phyloP scores from a whole-genome alignment of 2,329 filamentous ascomycete genomes.

The Diaporthe longicolla region DNA sequence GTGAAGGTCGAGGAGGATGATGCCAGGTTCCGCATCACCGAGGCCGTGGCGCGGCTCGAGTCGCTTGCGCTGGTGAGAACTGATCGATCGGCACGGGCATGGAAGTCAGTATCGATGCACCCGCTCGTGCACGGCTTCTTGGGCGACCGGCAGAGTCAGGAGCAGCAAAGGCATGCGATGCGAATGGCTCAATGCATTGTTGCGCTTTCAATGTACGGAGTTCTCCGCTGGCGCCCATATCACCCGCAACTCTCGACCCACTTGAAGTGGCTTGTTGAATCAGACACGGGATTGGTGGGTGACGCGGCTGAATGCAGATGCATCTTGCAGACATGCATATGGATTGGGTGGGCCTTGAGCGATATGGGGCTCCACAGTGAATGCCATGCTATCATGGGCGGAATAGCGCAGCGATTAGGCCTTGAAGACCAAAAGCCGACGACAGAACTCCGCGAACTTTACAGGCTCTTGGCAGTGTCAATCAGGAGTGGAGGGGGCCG shows the following conservation, averaged over 20 bases:
- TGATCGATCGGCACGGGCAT: not conserved
- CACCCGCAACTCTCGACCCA: not conserved
- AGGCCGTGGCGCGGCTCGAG: not conserved
- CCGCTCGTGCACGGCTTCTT: not conserved
- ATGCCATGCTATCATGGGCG: not conserved
- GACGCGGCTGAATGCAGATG: not conserved
- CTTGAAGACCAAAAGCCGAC: not conserved
- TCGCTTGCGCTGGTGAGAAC: conserved; percentile 4
- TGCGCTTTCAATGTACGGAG: rapidly evolving
- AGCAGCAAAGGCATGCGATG: not conserved
- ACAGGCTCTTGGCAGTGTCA: not conserved
- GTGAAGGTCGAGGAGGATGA: not conserved
- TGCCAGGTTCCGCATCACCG: not conserved
- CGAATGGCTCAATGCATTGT: not conserved
- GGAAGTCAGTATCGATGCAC: conserved; percentile 7
- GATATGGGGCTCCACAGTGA: not conserved
- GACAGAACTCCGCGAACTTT: not conserved
- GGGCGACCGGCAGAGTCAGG: not conserved
- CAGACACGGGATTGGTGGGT: not conserved
- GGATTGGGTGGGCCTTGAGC: not conserved
- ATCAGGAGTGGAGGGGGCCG: too few species aligned
- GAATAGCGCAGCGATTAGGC: not conserved
- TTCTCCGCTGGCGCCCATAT: rapidly evolving
- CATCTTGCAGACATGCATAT: not conserved
- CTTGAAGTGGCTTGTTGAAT: not conserved